Evolutionary conservation across 1,139 yeast species (phyloP), one percentile per base, ranked within the genome.

Genomic region (Nakaseomyces uthaithaninus): DNA sequence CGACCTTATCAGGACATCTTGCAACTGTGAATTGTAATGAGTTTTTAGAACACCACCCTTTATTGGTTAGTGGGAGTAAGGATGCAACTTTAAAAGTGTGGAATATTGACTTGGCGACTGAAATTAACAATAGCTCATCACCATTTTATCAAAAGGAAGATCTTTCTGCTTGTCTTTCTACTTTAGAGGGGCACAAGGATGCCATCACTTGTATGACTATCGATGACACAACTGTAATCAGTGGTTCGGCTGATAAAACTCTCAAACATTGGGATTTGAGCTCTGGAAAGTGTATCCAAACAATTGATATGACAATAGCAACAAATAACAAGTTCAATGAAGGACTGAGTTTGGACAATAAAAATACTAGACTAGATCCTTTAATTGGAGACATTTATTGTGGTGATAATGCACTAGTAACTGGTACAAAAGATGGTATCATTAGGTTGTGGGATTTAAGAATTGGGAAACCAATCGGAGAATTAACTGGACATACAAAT

Each of bases 161-260:
- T n/a, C 6, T 27, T 5, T 26, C 26, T 9, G 56, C 66, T 14
- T 59, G 68, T 41, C 51, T 75, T 3, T 63, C 69, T 37, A 66
- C 75, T 5, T 73, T 77, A 50, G 79, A 72, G 39, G 72, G 81
- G 0, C 89, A 80, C 50, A 64, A 77, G 24, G 84, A 74, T 33
- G 80, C 75, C 49, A 68, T 80, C 33, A 75, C 81, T 0, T 80
- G 84, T 0, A 53, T 80, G 37, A 71, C 77, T 50, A 72, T 74
- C 35, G 68, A 68, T 33, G 87, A 84, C 46, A 72, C 71, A 30
- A 62, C 67, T 36, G 76, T 86, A 27, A 57, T 91, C 6, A 80
- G 93, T 28, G 97, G 96, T 0, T 75, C 91, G 5, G 91, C 95
- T 94, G 98, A 91, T 63, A 80, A 77, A 57, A 66, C 74, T 3